Base-by-base conservation (phyloP, 2,329 filamentous ascomycete species). In the Arachnomyces sp. region DNA sequence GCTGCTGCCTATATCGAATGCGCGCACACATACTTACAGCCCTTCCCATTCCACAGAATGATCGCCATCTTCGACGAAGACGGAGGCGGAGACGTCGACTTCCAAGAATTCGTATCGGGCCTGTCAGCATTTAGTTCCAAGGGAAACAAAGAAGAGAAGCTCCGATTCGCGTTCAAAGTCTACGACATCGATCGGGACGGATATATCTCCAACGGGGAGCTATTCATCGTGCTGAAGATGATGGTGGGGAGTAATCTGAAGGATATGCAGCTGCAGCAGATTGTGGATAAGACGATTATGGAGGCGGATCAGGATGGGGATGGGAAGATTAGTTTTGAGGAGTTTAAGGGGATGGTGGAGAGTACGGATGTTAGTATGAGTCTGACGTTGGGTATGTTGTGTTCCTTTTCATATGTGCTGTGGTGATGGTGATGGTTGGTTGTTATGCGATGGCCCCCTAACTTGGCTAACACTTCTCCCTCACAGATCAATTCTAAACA, bases 271-370 rank as follows among this genome's bases (percentile, higher is more conserved):
- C 71, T 98, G 62, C 92, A 98, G 72, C 92, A 80, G 78, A 98
- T 98, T 62, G 92, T 98, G 53, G 92, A 98, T 73, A 98, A 98
- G 80, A 98, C 92, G 44, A 96, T 98, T 63, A 96, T 96, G 92
- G 92, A 98, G 72, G 92, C 92, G 36, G 92, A 98, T 66, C 75
- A 89, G 53, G 92, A 98, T 67, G 81, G 82, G 46, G 92, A 98
- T 64, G 92, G 92, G 57, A 94, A 93, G 75, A 96, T 98, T 65
- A 95, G 87, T 72, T 98, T 98, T 57, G 88, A 96, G 68, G 92
- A 98, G 74, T 98, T 98, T 62, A 90, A 82, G 46, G 87, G 92
- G 71, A 96, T 98, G 90, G 92, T 98, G 38, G 90, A 95, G 75
- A 94, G 84, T 63, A 96, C 90, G 17, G 79, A 82, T 61, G 73